A percentile compares a stretch with the other conserved stretches of the same genome.
These are phyloP conservation scores for Trypethelium eluteriae DNA, from an alignment of 495 filamentous ascomycete genomes.

Conservation along the genomic window DNA sequence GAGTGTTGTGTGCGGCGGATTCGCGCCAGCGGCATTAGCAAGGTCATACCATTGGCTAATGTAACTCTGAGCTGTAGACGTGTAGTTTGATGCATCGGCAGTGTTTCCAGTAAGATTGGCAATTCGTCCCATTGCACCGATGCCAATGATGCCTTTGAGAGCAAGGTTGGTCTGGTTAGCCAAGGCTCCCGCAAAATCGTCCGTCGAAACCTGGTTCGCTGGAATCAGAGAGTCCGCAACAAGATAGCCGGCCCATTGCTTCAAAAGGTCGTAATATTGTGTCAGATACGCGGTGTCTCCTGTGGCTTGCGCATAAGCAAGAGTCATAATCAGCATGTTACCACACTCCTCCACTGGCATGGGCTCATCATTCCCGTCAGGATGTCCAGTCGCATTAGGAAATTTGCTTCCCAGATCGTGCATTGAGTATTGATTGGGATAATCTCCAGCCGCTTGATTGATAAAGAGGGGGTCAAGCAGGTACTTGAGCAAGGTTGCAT, in stretches of 20 bases:
- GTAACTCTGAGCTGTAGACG: slow-evolving; percentile 29
- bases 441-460: slow-evolving; percentile 32
- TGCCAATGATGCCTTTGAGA: slow-evolving; percentile 37
- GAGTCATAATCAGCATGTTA: slow-evolving; percentile 36
- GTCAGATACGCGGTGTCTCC: slow-evolving; percentile 40
- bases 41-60: slow-evolving; percentile 32
- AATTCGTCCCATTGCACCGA: slow-evolving; percentile 34
- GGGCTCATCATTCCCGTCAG: slow-evolving; percentile 26
- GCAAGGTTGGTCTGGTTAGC: slow-evolving; percentile 37
- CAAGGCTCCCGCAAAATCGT: slow-evolving; percentile 33
- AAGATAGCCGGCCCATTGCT: slow-evolving; percentile 34
- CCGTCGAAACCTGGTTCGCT: slow-evolving; percentile 32
- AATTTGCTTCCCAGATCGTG: slow-evolving; percentile 34
- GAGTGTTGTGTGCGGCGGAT: slow-evolving; percentile 37
- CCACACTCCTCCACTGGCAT: slow-evolving; percentile 37
- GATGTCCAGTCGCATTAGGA: slow-evolving; percentile 33
- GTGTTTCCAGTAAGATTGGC: slow-evolving; percentile 25
- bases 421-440: slow-evolving; percentile 28
- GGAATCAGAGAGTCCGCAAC: slow-evolving; percentile 32
- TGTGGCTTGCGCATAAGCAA: slow-evolving; percentile 45
- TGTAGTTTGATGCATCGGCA: slow-evolving; percentile 29
- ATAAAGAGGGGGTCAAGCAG: slow-evolving; percentile 33
- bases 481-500: slow-evolving; percentile 26
- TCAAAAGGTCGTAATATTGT: slow-evolving; percentile 30
- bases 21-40: slow-evolving; percentile 25